phyloP scores from a whole-genome alignment of 2,329 filamentous ascomycete species.

The Cercospora sojina region DNA sequence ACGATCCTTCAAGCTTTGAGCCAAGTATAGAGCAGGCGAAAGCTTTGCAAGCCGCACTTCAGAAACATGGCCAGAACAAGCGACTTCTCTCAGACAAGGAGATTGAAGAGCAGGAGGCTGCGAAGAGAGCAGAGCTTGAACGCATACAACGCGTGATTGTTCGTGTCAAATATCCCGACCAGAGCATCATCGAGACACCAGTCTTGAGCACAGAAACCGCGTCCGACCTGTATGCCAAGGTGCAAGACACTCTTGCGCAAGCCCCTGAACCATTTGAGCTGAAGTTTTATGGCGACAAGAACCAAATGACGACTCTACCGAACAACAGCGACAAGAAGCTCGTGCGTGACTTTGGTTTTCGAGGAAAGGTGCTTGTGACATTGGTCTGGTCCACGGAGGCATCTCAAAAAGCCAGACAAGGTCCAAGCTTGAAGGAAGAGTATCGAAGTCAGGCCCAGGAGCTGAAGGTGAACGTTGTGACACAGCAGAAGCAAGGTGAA shows the following conservation, averaged over 20 bases:
- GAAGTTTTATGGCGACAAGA: constrained; percentile 58
- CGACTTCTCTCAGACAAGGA: constrained; percentile 82
- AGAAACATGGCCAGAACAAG: constrained; percentile 64
- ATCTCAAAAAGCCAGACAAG: constrained; percentile 54
- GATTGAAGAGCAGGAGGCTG: constrained; percentile 66
- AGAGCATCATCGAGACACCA: constrained; percentile 71
- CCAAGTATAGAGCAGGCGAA: constrained; percentile 75
- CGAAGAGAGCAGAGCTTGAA: constrained; percentile 64
- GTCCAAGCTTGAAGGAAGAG: constrained; percentile 60
- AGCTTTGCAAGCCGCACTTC: constrained; percentile 68
- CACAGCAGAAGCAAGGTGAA: constrained; percentile 42
- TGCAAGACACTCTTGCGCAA: constrained; percentile 66
- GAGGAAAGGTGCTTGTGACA: constrained; percentile 70
- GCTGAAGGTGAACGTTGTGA: constrained; percentile 62
- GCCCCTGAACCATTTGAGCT: constrained; percentile 67
- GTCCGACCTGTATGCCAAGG: constrained; percentile 69
- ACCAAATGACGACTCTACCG: constrained; percentile 26
- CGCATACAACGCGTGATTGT: constrained; percentile 68
- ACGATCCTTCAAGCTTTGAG: constrained; percentile 73
- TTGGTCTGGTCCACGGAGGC: constrained; percentile 70
- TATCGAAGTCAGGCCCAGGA: constrained; percentile 62
- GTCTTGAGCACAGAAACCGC: constrained; percentile 69
- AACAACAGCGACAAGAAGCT: constrained; percentile 50
- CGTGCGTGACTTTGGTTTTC: constrained; percentile 71
- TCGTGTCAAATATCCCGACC: constrained; percentile 85